Percentiles rank a stretch among this genome's conserved stretches.
These are phyloP conservation scores for Cystobasidiaceae sp. DNA, from an alignment of 1,284 basidiomycete species.

Conservation along the genomic window DNA sequence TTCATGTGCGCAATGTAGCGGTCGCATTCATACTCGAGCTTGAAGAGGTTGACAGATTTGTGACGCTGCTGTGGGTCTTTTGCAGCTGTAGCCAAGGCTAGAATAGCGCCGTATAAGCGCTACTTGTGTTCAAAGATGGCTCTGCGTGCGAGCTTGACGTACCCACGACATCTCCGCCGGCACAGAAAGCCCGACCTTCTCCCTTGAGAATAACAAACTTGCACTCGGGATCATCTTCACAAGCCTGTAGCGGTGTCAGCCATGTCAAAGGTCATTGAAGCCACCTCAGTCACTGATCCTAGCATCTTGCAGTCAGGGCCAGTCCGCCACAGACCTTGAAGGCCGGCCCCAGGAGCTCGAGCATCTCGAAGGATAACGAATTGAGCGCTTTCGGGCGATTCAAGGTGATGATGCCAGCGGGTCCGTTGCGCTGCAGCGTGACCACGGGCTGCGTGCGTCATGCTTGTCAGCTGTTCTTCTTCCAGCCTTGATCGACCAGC, in stretches of 20 bases:
- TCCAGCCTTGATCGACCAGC: not conserved
- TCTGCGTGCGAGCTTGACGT: too few relatives aligned
- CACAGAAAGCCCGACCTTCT: constrained; percentile 79
- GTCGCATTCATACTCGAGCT: constrained; percentile 88
- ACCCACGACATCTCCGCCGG: constrained; percentile 90
- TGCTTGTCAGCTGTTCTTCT: not conserved
- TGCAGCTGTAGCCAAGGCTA: constrained; percentile 6
- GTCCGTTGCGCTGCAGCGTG: not conserved
- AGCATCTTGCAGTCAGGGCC: not conserved
- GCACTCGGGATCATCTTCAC: not conserved
- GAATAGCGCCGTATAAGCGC: not conserved
- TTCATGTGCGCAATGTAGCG: constrained; percentile 70
- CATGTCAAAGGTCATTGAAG: constrained; percentile 65
- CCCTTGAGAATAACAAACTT: constrained; percentile 65
- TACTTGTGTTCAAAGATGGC: too few relatives aligned
- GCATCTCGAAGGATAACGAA: constrained; percentile 78
- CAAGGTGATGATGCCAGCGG: constrained; percentile 60
- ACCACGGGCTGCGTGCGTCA: not conserved
- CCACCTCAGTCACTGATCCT: constrained; percentile 64
- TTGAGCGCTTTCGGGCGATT: constrained; percentile 83
- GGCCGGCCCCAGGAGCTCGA: constrained; percentile 63
- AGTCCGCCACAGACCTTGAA: constrained; percentile 57
- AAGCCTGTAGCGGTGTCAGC: not conserved
- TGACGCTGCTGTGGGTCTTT: constrained; percentile 44
- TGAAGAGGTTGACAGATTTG: constrained; percentile 76